These are phyloP conservation scores for Pythium vanterpoolii DNA, from an alignment of 352 stramenopile species.

Conservation along the genomic window DNA sequence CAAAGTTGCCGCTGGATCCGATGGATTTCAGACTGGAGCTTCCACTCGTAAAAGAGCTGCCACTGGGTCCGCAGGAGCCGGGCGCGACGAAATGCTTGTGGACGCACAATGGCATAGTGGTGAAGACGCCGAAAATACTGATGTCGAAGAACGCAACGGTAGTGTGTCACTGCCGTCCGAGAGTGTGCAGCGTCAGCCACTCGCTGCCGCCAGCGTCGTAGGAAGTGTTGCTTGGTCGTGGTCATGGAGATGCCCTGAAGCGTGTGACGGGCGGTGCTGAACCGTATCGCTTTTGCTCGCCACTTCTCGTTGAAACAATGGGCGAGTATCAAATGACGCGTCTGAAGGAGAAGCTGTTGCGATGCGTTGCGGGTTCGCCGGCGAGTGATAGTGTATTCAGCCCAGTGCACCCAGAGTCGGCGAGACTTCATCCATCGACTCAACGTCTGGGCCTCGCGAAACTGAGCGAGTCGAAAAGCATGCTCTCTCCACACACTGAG, in stretches of 20 bases:
- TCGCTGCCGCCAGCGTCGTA: neutral
- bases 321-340: neutral
- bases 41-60: neutral
- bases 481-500: conserved; percentile 1
- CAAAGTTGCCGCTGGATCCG: neutral
- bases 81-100: neutral
- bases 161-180: neutral
- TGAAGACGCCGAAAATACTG: neutral
- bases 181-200: neutral
- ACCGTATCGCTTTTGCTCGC: neutral
- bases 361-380: neutral
- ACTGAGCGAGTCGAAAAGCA: neutral
- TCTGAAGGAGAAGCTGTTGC: neutral
- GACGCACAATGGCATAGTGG: neutral
- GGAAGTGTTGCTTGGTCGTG: neutral
- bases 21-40: neutral
- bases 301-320: neutral
- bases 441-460: neutral
- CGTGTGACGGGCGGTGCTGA: neutral
- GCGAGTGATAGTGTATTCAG: neutral
- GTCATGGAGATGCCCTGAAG: neutral
- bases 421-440: neutral
- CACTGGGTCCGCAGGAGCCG: neutral
- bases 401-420: neutral
- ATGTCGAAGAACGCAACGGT: neutral